These are phyloP conservation scores for Talaromyces rugulosus DNA, from an alignment of 2,329 filamentous ascomycete species.

Conservation along the genomic window DNA sequence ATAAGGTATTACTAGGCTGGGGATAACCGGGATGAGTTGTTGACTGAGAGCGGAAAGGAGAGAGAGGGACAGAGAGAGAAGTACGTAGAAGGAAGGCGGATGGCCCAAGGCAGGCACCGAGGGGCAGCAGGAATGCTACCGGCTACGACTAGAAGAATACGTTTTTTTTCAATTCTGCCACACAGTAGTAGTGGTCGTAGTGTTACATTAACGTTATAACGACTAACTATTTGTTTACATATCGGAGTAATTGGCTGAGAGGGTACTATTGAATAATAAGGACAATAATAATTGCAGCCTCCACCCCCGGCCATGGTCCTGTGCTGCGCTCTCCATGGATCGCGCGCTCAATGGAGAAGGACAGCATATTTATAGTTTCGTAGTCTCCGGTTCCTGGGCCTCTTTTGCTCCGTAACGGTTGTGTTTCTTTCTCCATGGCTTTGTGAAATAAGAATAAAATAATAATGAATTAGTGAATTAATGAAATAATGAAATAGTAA, in stretches of 20 bases:
- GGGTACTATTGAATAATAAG: neutral
- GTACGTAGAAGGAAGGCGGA: neutral
- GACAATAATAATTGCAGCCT: neutral
- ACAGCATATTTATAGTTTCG: neutral
- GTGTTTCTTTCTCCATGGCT: neutral
- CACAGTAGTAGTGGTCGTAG: no score
- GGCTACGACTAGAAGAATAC: no score
- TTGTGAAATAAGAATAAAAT: no score
- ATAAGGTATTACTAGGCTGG: neutral
- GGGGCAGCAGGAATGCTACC: neutral
- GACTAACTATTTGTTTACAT: neutral
- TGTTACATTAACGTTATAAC: no score
- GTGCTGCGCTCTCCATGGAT: neutral
- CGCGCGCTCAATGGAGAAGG: neutral
- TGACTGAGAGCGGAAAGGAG: neutral
- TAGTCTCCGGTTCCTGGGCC: neutral
- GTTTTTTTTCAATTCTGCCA: no score
- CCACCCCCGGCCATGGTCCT: neutral
- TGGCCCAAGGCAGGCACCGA: neutral
- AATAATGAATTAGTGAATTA: neutral
- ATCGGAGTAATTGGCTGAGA: neutral
- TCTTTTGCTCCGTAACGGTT: no score
- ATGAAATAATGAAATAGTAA: neutral
- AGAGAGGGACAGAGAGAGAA: neutral
- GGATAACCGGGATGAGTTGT: neutral